A percentile compares a stretch with the other conserved stretches of the same genome.
Conservation (phyloP, 2,329 filamentous ascomycete species). For the Fusarium miscanthi region DNA sequence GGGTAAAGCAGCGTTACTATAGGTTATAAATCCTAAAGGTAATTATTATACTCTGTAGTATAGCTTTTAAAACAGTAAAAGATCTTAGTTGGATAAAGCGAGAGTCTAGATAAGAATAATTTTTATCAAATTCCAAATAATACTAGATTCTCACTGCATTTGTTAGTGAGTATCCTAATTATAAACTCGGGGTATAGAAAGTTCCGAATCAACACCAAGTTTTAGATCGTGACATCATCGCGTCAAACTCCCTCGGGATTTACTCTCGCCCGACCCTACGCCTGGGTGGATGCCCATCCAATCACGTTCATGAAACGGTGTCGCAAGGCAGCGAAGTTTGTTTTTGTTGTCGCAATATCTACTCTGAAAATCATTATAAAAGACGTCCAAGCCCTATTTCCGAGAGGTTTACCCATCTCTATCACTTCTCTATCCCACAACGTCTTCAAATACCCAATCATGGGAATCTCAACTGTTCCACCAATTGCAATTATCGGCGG, state of each 20-base stretch:
- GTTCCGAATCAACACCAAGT: neutral
- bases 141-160: too few relatives aligned
- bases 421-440: neutral
- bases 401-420: too few relatives aligned
- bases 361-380: neutral
- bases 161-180: too few relatives aligned
- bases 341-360: accelerated
- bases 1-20: neutral
- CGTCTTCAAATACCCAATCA: accelerated
- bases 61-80: too few relatives aligned
- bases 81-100: too few relatives aligned
- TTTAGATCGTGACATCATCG: accelerated
- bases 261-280: accelerated
- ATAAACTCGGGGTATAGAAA: neutral
- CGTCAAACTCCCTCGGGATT: accelerated
- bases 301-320: accelerated
- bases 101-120: too few relatives aligned
- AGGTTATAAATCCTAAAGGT: too few relatives aligned
- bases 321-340: neutral
- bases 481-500: conserved; percentile 7
- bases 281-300: accelerated
- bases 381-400: accelerated
- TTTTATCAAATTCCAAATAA: too few relatives aligned
- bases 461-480: neutral
- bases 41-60: too few relatives aligned